These are phyloP conservation scores for Beauveria rudraprayagi DNA, from an alignment of 2,329 filamentous ascomycete species.

Conservation along the genomic window DNA sequence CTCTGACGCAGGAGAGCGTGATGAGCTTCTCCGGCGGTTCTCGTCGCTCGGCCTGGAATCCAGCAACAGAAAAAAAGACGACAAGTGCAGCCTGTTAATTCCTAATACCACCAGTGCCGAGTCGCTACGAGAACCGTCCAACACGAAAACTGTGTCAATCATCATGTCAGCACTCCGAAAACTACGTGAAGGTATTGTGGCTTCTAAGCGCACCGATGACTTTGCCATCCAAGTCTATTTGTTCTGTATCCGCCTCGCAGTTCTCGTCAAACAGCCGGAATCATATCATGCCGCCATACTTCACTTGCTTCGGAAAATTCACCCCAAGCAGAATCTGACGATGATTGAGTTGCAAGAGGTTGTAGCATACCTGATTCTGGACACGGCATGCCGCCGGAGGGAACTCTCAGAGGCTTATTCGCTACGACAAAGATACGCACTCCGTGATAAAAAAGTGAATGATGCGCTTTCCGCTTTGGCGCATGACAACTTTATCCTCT, in stretches of 20 bases:
- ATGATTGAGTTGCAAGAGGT: constrained; percentile 70
- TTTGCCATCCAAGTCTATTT: constrained; percentile 88
- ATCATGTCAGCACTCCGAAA: constrained; percentile 84
- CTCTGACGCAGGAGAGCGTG: constrained; percentile 60
- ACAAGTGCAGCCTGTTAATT: neutral
- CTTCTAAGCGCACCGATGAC: constrained; percentile 63
- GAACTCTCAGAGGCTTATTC: constrained; percentile 67
- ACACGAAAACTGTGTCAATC: constrained; percentile 58
- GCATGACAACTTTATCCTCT: constrained; percentile 74
- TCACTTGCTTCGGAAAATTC: constrained; percentile 66
- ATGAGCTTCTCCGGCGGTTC: constrained; percentile 69
- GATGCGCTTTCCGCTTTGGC: constrained; percentile 61
- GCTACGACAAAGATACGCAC: constrained; percentile 51
- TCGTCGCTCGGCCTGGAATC: constrained; percentile 43
- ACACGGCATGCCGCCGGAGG: constrained; percentile 76
- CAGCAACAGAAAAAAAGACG: neutral
- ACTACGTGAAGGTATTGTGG: constrained; percentile 81
- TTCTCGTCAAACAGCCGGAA: constrained; percentile 74
- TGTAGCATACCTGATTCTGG: constrained; percentile 72
- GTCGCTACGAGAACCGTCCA: constrained; percentile 20
- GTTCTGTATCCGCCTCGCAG: constrained; percentile 78
- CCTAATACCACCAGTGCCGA: constrained; percentile 7
- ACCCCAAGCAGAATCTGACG: constrained; percentile 59
- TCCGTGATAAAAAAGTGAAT: constrained; percentile 62
- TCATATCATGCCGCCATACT: constrained; percentile 84